phyloP scores from a whole-genome alignment of 2,329 filamentous ascomycete species.

The Alternaria panax region DNA sequence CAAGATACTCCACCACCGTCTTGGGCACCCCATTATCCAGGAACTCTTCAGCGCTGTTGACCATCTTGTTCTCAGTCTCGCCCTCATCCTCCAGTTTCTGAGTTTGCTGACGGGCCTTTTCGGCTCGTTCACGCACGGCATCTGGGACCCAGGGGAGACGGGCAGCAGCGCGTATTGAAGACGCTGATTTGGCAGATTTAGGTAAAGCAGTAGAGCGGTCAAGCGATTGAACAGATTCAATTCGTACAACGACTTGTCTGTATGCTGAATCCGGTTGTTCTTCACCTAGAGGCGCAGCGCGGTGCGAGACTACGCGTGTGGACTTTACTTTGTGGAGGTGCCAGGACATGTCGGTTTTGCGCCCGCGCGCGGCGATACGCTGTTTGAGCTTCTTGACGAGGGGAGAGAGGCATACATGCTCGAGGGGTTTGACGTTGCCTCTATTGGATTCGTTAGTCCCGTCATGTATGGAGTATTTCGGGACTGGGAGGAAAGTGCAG shows the following conservation, averaged over 20 bases:
- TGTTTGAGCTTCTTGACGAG: constrained; percentile 61
- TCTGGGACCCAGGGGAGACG: constrained; percentile 17
- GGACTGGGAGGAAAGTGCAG: neutral
- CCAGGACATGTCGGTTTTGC: constrained; percentile 57
- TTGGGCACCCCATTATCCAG: constrained; percentile 10
- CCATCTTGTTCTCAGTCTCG: neutral
- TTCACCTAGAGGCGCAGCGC: constrained; percentile 56
- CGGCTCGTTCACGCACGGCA: constrained; percentile 10
- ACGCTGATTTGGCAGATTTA: neutral
- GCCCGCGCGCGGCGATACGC: constrained; percentile 61
- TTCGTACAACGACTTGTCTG: constrained; percentile 37
- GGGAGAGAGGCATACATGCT: constrained; percentile 62
- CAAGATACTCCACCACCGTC: constrained; percentile 68
- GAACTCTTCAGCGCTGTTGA: neutral
- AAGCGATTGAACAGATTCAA: constrained; percentile 33
- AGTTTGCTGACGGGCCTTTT: constrained; percentile 7
- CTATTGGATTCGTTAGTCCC: constrained; percentile 14
- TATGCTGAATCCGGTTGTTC: constrained; percentile 32
- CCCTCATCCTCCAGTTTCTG: constrained; percentile 3
- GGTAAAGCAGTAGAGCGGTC: neutral
- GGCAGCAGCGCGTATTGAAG: neutral
- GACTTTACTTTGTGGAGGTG: constrained; percentile 29
- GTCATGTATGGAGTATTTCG: constrained; percentile 4
- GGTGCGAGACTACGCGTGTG: constrained; percentile 64
- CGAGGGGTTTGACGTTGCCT: constrained; percentile 26